Evolutionary conservation across 495 filamentous ascomycete genomes (phyloP).

Genomic region (Bathelium albidoporum): DNA sequence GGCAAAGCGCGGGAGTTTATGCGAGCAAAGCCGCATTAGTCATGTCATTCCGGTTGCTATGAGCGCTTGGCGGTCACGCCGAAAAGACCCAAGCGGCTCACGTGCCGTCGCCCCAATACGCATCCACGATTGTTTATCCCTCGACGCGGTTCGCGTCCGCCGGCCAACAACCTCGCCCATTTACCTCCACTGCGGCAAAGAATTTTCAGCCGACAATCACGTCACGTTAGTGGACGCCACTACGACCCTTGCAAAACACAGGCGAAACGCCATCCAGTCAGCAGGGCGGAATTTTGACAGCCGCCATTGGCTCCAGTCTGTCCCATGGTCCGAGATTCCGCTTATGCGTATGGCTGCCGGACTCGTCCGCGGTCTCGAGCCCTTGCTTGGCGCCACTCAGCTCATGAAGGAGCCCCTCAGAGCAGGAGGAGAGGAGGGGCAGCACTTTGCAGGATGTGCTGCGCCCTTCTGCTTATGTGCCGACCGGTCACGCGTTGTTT

Average conservation of each 20-base stretch:
- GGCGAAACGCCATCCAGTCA: conserved; percentile 2
- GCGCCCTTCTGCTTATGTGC: not conserved
- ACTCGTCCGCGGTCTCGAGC: not conserved
- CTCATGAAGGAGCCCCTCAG: not conserved
- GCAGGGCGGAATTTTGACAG: not conserved
- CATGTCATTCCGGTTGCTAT: no score
- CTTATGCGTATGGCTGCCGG: conserved; percentile 2
- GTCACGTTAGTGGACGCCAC: not conserved
- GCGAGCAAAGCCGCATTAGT: no score
- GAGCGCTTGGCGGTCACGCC: not conserved
- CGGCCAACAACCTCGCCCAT: not conserved
- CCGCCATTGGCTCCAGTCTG: not conserved
- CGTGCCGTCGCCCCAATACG: not conserved
- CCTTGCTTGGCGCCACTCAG: not conserved
- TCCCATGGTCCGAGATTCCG: not conserved
- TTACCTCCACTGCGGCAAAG: not conserved
- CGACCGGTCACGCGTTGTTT: not conserved
- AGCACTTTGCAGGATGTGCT: not conserved
- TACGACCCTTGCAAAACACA: not conserved
- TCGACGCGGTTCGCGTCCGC: not conserved
- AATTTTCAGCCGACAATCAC: not conserved
- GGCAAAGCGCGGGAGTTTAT: no score
- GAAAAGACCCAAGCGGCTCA: not conserved
- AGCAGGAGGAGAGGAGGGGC: not conserved
- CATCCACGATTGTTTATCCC: not conserved